A percentile compares a stretch with the other conserved stretches of the same genome.
phyloP scores from a whole-genome alignment of 2,329 filamentous ascomycete species.

The Clarireedia paspali region DNA sequence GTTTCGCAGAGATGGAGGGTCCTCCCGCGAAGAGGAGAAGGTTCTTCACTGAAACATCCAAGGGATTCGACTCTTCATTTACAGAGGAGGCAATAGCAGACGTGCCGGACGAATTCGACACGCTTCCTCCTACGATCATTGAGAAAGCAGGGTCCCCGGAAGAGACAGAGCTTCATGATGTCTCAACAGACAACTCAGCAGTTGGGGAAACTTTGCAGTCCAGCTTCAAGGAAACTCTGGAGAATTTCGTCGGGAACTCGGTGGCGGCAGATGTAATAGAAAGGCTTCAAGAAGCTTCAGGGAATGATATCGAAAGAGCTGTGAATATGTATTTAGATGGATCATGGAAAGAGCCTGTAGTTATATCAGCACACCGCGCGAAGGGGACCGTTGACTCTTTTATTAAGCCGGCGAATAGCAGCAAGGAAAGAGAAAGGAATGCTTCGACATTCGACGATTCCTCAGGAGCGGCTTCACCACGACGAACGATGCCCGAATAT shows the following conservation, averaged over 20 bases:
- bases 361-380: neutral
- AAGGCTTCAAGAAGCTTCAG: slow-evolving; percentile 46
- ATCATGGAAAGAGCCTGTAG: slow-evolving; percentile 44
- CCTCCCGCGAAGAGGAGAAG: slow-evolving; percentile 41
- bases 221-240: slow-evolving; percentile 48
- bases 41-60: slow-evolving; percentile 35
- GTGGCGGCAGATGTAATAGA: slow-evolving; percentile 41
- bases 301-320: slow-evolving; percentile 51
- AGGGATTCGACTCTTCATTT: slow-evolving; percentile 18
- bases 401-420: slow-evolving; percentile 10
- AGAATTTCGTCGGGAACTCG: slow-evolving; percentile 51
- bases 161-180: slow-evolving; percentile 1
- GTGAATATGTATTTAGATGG: slow-evolving; percentile 66
- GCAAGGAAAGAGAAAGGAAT: neutral
- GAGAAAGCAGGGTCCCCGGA: neutral
- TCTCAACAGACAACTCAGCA: neutral
- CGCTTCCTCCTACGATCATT: slow-evolving; percentile 13
- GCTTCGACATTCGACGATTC: neutral
- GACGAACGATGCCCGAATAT: slow-evolving; percentile 38
- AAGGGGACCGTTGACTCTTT: slow-evolving; percentile 21
- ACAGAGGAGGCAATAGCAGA: slow-evolving; percentile 12
- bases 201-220: slow-evolving; percentile 13
- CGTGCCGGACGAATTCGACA: slow-evolving; percentile 23
- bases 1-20: slow-evolving; percentile 29
- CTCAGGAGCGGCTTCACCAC: slow-evolving; percentile 30